These are phyloP conservation scores for Pseudogymnoascus sp. DNA, from an alignment of 2,329 filamentous ascomycete genomes.

Conservation along the genomic window DNA sequence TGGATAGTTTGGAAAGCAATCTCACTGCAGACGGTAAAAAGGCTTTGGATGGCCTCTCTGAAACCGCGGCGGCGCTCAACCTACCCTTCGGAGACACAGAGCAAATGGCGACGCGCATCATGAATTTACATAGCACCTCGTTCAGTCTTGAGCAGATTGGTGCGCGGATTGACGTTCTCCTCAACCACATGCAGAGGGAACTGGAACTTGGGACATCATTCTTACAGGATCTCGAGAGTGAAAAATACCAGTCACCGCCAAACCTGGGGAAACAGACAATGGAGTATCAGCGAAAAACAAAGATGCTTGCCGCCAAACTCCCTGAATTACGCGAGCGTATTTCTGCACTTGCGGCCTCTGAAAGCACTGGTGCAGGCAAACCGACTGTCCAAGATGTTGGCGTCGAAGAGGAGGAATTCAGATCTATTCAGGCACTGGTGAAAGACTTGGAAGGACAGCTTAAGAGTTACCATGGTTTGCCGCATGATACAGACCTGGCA, in stretches of 20 bases:
- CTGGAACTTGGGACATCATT: constrained; percentile 34
- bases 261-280: constrained; percentile 63
- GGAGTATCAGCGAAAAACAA: constrained; percentile 64
- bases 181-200: constrained; percentile 48
- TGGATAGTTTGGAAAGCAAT: constrained; percentile 46
- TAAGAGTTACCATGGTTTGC: constrained; percentile 61
- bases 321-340: constrained; percentile 58
- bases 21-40: constrained; percentile 48
- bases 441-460: constrained; percentile 56
- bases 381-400: constrained; percentile 52
- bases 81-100: constrained; percentile 38
- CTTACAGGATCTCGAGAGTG: constrained; percentile 36
- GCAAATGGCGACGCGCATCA: constrained; percentile 44
- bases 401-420: constrained; percentile 51
- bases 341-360: constrained; percentile 30
- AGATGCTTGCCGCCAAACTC: constrained; percentile 57
- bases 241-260: constrained; percentile 46
- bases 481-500: constrained; percentile 62
- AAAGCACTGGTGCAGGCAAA: constrained; percentile 15
- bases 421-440: constrained; percentile 50
- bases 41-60: constrained; percentile 52
- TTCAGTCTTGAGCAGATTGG: constrained; percentile 48
- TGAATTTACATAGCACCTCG: constrained; percentile 48
- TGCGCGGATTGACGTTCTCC: constrained; percentile 49
- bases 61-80: constrained; percentile 40